phyloP scores from a whole-genome alignment of 148 eudicot species.

The Amaranthus hypochondriacus region DNA sequence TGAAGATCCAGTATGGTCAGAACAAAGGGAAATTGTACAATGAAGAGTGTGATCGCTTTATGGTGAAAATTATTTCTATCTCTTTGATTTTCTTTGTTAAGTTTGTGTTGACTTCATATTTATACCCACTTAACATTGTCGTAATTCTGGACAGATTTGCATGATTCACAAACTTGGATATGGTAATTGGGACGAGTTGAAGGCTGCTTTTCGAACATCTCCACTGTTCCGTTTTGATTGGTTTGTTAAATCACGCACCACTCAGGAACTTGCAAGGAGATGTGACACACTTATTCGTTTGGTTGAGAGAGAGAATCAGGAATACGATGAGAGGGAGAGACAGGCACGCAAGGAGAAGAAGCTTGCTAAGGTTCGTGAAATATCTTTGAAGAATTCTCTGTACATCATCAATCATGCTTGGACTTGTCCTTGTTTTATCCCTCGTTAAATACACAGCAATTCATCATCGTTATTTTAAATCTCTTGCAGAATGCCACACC shows the following conservation, averaged over 20 bases:
- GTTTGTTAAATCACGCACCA: constrained; percentile 98
- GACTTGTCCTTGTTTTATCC: not conserved
- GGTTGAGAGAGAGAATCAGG: constrained; percentile 96
- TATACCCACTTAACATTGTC: not conserved
- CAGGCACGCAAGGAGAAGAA: constrained; percentile 98
- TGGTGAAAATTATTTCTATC: constrained; percentile 40
- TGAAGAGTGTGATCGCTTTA: constrained; percentile 99
- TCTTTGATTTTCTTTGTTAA: not conserved
- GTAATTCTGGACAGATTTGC: constrained; percentile 54
- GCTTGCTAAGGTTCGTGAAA: constrained; percentile 71
- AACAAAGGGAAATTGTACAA: constrained; percentile 97
- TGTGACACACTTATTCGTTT: constrained; percentile 87
- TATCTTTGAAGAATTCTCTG: not conserved
- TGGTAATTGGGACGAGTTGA: constrained; percentile 98
- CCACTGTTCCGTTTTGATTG: constrained; percentile 93
- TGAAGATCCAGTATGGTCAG: constrained; percentile 97
- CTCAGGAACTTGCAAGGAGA: constrained; percentile 97
- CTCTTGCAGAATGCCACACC: constrained; percentile 50
- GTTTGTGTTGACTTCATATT: not conserved
- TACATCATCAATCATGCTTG: not conserved
- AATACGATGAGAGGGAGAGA: constrained; percentile 90
- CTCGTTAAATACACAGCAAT: not conserved
- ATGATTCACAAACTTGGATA: constrained; percentile 97
- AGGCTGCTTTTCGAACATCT: constrained; percentile 91
- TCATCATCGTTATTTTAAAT: not conserved